phyloP scores from a whole-genome alignment of 2,329 filamentous ascomycete genomes.

The Venturia aucupariae region DNA sequence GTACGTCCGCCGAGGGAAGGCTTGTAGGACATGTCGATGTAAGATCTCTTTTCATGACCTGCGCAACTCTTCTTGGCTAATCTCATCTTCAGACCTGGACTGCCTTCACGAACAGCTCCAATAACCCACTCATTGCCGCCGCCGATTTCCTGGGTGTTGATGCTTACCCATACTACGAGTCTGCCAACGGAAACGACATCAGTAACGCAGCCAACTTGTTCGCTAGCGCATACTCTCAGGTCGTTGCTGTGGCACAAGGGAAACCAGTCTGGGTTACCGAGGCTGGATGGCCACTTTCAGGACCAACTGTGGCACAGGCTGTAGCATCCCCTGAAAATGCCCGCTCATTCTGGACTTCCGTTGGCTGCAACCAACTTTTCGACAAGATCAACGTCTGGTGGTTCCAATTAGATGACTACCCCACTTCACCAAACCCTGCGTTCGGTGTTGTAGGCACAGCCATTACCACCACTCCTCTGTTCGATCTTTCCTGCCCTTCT shows the following conservation, averaged over 20 bases:
- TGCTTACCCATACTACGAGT: constrained; percentile 76
- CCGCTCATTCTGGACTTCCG: constrained; percentile 69
- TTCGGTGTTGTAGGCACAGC: constrained; percentile 58
- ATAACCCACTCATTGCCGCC: constrained; percentile 58
- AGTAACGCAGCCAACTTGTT: constrained; percentile 57
- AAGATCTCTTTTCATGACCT: background rate
- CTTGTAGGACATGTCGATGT: constrained; percentile 71
- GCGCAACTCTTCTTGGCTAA: background rate
- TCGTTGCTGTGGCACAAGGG: constrained; percentile 47
- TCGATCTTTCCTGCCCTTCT: constrained; percentile 27
- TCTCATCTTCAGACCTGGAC: constrained; percentile 56
- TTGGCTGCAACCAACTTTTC: constrained; percentile 60
- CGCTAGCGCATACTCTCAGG: constrained; percentile 51
- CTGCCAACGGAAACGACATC: constrained; percentile 47
- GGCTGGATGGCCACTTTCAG: constrained; percentile 76
- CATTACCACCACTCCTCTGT: constrained; percentile 26
- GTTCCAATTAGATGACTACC: constrained; percentile 55
- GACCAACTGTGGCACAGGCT: constrained; percentile 50
- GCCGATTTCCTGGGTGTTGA: constrained; percentile 77
- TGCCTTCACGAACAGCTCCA: constrained; percentile 36
- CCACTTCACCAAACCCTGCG: constrained; percentile 52
- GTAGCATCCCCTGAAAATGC: constrained; percentile 59
- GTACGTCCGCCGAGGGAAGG: constrained; percentile 48
- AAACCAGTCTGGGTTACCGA: constrained; percentile 82
- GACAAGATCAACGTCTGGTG: constrained; percentile 57